A percentile compares a stretch with the other conserved stretches of the same genome.
Evolutionary conservation across 2,329 filamentous ascomycete species (phyloP).

Genomic region (Anisogramma anomala): DNA sequence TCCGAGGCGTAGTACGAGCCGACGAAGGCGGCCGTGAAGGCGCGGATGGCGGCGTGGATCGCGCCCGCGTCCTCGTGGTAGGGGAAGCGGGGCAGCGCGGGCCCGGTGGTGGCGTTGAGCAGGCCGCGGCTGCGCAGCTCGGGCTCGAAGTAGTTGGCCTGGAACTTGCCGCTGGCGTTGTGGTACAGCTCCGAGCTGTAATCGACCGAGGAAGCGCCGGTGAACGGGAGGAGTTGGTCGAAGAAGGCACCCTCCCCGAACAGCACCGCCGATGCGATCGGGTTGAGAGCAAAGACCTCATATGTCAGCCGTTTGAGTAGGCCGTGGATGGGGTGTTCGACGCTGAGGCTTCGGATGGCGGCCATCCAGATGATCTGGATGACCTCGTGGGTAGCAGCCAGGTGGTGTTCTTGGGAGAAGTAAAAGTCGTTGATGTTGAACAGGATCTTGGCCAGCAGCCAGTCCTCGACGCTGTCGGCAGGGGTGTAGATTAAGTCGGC

Average conservation of each 20-base stretch:
- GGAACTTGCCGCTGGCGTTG: slow-evolving; percentile 22
- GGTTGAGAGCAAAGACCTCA: slow-evolving; percentile 21
- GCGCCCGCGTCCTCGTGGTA: slow-evolving; percentile 30
- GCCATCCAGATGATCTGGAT: slow-evolving; percentile 32
- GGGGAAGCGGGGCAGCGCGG: slow-evolving; percentile 22
- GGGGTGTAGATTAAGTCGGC: slow-evolving; percentile 34
- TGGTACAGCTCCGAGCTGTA: slow-evolving; percentile 21
- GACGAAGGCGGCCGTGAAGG: slow-evolving; percentile 29
- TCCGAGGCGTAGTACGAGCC: slow-evolving; percentile 30
- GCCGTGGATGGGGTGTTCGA: slow-evolving; percentile 30
- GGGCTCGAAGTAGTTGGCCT: slow-evolving; percentile 27
- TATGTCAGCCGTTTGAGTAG: slow-evolving; percentile 26
- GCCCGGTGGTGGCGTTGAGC: slow-evolving; percentile 19
- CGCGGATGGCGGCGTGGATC: slow-evolving; percentile 25
- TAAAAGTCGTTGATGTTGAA: slow-evolving; percentile 37
- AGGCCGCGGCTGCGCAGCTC: slow-evolving; percentile 29
- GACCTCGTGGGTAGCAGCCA: slow-evolving; percentile 30
- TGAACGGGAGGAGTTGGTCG: slow-evolving; percentile 23
- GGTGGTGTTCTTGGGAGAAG: slow-evolving; percentile 30
- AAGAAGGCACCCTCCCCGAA: slow-evolving; percentile 21
- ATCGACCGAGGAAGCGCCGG: slow-evolving; percentile 18
- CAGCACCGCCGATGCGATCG: slow-evolving; percentile 16
- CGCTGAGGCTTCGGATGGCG: slow-evolving; percentile 32
- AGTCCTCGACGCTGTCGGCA: slow-evolving; percentile 31
- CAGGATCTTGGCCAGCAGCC: slow-evolving; percentile 38